Evolutionary conservation across 805 yeast species (phyloP), one percentile per base, ranked within the genome.

Genomic region (Starmerella geochares): DNA sequence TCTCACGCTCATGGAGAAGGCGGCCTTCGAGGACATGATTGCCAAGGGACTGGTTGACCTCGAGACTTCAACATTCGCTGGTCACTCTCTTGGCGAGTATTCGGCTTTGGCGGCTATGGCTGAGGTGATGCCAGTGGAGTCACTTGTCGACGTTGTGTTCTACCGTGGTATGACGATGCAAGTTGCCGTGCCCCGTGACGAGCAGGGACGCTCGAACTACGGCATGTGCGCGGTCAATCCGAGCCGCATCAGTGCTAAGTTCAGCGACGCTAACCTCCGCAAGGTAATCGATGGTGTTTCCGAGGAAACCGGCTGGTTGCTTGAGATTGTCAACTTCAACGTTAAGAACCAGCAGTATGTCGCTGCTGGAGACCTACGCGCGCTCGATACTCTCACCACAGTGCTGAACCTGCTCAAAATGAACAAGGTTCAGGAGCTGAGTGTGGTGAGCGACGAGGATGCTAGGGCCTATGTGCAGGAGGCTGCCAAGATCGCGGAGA

Each of bases 111-210:
- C 97, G 16, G 87, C 98, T 24, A 75, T 92, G 63, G 98, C 96
- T 48, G 95, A 92, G 67, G 96, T 94, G 52, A 90, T 92, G 97
- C 95, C 97, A 44, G 87, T 92, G 61, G 98, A 92, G 73, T 83
- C 94, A 5, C 76, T 90, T 60, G 96, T 90, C 55, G 97, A 90
- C 68, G 94, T 90, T 68, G 97, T 90, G 48, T 92, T 92, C 78
- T 94, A 92, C 78, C 83, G 99, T 76, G 99, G 99, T 78, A 92
- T 92, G 97, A 94, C 99, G 45, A 92, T 92, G 99, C 98, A 92
- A 75, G 98, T 92, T 58, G 98, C 98, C 43, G 99, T 92, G 58
- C 97, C 97, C 66, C 83, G 99, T 74, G 99, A 92, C 70, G 78
- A 80, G 49, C 66, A 71, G 46, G 99, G 99, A 45, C 83, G 97